phyloP scores from a whole-genome alignment of 2,329 filamentous ascomycete genomes.

The Calonectria hongkongensis region DNA sequence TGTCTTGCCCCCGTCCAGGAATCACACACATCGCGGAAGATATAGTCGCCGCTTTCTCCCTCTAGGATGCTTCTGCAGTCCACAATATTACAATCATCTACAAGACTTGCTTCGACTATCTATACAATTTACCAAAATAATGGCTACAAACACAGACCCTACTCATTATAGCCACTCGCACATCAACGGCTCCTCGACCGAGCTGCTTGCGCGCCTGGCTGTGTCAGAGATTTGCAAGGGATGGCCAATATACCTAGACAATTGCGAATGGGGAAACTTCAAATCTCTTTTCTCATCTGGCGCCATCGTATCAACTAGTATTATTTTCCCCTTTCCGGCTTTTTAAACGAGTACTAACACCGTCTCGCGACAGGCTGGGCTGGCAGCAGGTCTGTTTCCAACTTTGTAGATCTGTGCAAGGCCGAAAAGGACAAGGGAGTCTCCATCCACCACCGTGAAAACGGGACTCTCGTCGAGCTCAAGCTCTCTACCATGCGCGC shows the following conservation, averaged over 20 bases:
- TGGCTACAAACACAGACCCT: constrained; percentile 16
- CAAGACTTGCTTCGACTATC: neutral
- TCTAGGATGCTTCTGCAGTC: neutral
- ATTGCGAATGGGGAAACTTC: constrained; percentile 73
- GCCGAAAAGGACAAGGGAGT: constrained; percentile 19
- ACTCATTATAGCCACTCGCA: constrained; percentile 2
- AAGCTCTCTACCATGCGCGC: constrained; percentile 7
- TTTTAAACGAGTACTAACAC: neutral
- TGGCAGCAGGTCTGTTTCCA: neutral
- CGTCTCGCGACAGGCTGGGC: constrained; percentile 6
- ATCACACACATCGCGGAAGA: neutral
- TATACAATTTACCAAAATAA: neutral
- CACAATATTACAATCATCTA: too few relatives aligned
- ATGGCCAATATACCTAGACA: constrained; percentile 72
- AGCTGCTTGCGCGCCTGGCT: constrained; percentile 66
- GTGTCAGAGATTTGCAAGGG: constrained; percentile 72
- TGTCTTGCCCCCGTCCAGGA: neutral
- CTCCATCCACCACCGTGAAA: constrained; percentile 13
- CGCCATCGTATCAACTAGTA: constrained; percentile 70
- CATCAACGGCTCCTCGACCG: constrained; percentile 63
- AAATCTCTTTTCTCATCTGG: constrained; percentile 67
- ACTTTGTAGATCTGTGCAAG: constrained; percentile 1
- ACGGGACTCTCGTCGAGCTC: constrained; percentile 19
- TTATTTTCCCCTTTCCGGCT: too few relatives aligned
- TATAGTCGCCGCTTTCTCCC: neutral